phyloP scores from a whole-genome alignment of 371 early-diverging fungal species.

The Rhizoclosmatium hyalinum region DNA sequence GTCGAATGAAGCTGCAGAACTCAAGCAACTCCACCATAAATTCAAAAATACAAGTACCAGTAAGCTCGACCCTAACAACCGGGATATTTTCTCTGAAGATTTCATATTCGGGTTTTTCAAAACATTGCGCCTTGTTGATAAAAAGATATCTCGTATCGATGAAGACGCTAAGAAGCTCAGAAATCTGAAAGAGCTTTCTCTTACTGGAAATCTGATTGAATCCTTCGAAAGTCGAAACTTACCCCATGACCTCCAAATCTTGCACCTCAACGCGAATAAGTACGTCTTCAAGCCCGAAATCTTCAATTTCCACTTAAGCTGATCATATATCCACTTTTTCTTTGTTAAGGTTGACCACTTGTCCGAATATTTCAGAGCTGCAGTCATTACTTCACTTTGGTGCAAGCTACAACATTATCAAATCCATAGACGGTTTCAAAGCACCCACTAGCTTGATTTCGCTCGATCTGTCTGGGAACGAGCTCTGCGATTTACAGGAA shows the following conservation, averaged over 20 bases:
- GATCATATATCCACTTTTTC: not conserved
- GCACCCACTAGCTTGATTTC: slow-evolving; percentile 26
- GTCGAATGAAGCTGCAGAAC: slow-evolving; percentile 34
- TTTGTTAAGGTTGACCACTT: slow-evolving; percentile 15
- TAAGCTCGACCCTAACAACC: not conserved
- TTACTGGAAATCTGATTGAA: slow-evolving; percentile 38
- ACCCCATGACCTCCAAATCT: slow-evolving; percentile 20
- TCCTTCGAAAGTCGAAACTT: slow-evolving; percentile 17
- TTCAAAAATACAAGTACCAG: slow-evolving; percentile 1
- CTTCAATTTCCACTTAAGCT: not conserved
- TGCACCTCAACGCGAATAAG: slow-evolving; percentile 41
- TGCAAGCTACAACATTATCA: slow-evolving; percentile 24
- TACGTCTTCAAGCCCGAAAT: slow-evolving; percentile 7
- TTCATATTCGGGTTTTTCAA: slow-evolving; percentile 33
- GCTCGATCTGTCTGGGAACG: slow-evolving; percentile 37
- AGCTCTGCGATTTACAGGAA: slow-evolving; percentile 23
- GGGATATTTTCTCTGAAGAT: slow-evolving; percentile 17
- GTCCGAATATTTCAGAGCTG: slow-evolving; percentile 24
- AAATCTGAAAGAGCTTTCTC: slow-evolving; percentile 34
- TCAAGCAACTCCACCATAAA: slow-evolving; percentile 13
- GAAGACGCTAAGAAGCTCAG: not conserved
- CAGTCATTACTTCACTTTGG: slow-evolving; percentile 28
- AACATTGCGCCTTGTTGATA: slow-evolving; percentile 32
- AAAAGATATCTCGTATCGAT: slow-evolving; percentile 27
- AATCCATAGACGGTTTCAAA: slow-evolving; percentile 16